Base-by-base conservation (phyloP, 2,329 filamentous ascomycete species). In the Botrytis aclada region DNA sequence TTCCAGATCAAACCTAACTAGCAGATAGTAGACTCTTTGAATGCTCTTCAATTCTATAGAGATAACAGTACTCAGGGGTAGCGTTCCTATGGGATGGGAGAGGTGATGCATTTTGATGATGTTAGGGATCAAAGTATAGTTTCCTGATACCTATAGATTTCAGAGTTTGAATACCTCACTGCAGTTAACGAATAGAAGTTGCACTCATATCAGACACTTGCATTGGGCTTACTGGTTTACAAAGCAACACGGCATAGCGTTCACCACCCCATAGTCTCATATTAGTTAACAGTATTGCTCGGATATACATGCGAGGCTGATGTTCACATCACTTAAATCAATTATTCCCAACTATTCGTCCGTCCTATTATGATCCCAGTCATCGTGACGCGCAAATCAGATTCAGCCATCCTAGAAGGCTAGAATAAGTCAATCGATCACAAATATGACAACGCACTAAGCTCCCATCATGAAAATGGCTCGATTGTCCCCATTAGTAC, bases 391-490 rank as follows among this genome's bases (percentile, higher is more conserved):
- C 39, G 32, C 34, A 56, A 12, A 16, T 3, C 18, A 29, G 25
- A 34, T n/a, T 25, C 16, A 39, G n/a, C 16, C 32, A 39, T 4
- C 22, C 32, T 32, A 7, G 32, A 12, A 4, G 1, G 29, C 32
- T 32, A 7, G 32, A 12, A 4, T 1, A 37, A 5, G 37, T 39
- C 45, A 25, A 7, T 32, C 22, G 12, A 34, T 65, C 29, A 29
- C 29, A 25, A 37, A 2, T 39, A 34, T 60, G 18, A 9, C 56
- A 34, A 34, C 18, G 18, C 20, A 14, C 29, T 47, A 65, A 47
- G 63, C 20, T n/a, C 65, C 65, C n/a, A 69, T 43, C 65, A 69
- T 69, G 14, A 56, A 69, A 18, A 69, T 34, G 10, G 65, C 65
- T 39, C 65, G 54, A 43, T 56, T 69, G 18, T 69, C 65, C 20